Conservation (phyloP, 192 early-diverging fungal genomes). For the Coemansia sp. region DNA sequence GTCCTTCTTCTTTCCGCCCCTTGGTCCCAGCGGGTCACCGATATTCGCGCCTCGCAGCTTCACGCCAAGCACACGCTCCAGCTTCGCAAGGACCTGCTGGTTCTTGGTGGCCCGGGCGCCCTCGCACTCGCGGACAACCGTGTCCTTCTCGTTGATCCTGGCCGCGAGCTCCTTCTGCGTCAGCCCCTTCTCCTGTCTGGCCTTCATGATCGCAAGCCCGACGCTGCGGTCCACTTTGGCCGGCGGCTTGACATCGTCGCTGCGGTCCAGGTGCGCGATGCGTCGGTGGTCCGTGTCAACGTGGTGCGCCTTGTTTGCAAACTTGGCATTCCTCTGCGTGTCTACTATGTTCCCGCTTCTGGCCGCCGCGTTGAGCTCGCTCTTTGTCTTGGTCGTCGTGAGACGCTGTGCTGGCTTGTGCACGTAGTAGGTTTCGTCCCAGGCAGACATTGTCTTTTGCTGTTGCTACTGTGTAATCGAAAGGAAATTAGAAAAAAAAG, state of each 20-base stretch:
- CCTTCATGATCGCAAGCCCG: constrained; percentile 82
- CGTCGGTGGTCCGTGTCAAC: constrained; percentile 66
- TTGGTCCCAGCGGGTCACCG: constrained; percentile 56
- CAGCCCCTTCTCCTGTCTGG: constrained; percentile 68
- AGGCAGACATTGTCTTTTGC: constrained; percentile 2
- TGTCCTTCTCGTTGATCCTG: constrained; percentile 91
- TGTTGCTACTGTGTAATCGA: neutral
- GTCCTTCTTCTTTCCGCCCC: constrained; percentile 15
- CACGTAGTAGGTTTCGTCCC: constrained; percentile 10
- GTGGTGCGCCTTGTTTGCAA: constrained; percentile 62
- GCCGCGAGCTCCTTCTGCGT: constrained; percentile 90
- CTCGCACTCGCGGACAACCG: constrained; percentile 91
- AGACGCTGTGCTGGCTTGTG: constrained; percentile 17
- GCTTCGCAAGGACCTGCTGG: constrained; percentile 84
- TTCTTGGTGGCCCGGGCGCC: constrained; percentile 81
- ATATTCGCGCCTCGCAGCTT: constrained; percentile 84
- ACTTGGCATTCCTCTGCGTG: constrained; percentile 8
- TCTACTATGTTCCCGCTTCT: constrained; percentile 20
- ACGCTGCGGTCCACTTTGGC: constrained; percentile 69
- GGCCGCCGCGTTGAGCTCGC: constrained; percentile 19
- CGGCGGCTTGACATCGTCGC: constrained; percentile 77
- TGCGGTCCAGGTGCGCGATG: constrained; percentile 85
- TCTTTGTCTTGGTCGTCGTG: constrained; percentile 1
- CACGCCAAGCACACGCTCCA: constrained; percentile 86
- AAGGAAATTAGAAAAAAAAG: constrained; percentile 6